A percentile compares a stretch with the other conserved stretches of the same genome.
Conservation (phyloP, 2,329 filamentous ascomycete species). For the Tolypocladium ovalisporum region DNA sequence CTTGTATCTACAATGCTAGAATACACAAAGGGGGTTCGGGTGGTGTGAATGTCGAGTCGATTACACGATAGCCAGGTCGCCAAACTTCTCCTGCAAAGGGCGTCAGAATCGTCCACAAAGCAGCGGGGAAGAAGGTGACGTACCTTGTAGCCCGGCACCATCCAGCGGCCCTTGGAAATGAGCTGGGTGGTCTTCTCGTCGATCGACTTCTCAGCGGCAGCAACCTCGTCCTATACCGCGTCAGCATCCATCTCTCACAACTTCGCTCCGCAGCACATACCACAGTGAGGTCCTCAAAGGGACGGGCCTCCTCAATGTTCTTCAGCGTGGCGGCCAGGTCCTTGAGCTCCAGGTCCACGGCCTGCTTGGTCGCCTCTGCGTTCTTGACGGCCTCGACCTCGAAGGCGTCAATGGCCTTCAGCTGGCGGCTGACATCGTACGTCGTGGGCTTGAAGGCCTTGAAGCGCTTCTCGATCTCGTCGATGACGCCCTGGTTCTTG, state of each 20-base stretch:
- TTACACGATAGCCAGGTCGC: constrained; percentile 92
- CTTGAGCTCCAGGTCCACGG: constrained; percentile 89
- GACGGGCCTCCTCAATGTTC: constrained; percentile 93
- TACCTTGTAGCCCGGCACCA: constrained; percentile 98
- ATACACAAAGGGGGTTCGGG: constrained; percentile 45
- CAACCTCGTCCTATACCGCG: constrained; percentile 72
- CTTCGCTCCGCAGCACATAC: constrained; percentile 46
- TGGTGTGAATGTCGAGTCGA: constrained; percentile 26
- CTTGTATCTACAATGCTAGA: constrained; percentile 62
- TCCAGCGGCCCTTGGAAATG: constrained; percentile 96
- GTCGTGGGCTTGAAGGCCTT: constrained; percentile 80
- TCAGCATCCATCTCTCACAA: constrained; percentile 9
- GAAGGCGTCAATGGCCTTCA: constrained; percentile 97
- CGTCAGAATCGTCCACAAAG: constrained; percentile 29
- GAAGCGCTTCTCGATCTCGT: constrained; percentile 97
- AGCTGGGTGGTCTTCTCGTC: constrained; percentile 93
- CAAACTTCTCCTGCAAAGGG: constrained; percentile 80
- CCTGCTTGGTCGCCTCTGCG: constrained; percentile 90
- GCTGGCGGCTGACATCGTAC: constrained; percentile 86
- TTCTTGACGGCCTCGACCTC: constrained; percentile 96
- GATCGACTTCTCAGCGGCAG: constrained; percentile 87
- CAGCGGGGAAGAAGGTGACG: constrained; percentile 17
- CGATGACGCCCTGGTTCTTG: constrained; percentile 91
- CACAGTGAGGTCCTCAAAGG: constrained; percentile 95
- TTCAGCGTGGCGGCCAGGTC: constrained; percentile 88